These are phyloP conservation scores for Yueomyces sp. DNA, from an alignment of 1,139 yeast genomes.

Conservation along the genomic window DNA sequence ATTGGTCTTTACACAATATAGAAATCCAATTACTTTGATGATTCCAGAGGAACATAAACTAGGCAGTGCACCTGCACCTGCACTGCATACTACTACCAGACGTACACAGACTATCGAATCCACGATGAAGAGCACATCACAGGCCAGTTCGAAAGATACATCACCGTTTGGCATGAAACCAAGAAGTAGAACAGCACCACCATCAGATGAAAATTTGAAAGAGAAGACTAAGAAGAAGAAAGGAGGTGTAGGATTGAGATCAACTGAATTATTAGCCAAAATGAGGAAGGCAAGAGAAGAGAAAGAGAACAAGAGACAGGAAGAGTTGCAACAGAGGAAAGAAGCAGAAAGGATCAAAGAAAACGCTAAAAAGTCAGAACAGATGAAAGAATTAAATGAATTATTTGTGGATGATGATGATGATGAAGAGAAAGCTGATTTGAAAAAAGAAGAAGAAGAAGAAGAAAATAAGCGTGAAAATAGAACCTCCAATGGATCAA, in stretches of 20 bases:
- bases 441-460: slow-evolving; percentile 1
- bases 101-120: not conserved
- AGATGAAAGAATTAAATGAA: slow-evolving; percentile 18
- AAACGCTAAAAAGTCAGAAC: slow-evolving; percentile 17
- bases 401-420: slow-evolving; percentile 22
- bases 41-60: not conserved
- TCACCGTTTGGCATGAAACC: not conserved
- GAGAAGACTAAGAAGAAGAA: slow-evolving; percentile 5
- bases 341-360: slow-evolving; percentile 3
- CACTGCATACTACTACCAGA: not conserved
- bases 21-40: slow-evolving; percentile 11
- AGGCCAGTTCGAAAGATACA: not conserved
- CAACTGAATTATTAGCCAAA: slow-evolving; percentile 21
- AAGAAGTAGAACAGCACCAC: slow-evolving; percentile 2
- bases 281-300: slow-evolving; percentile 23
- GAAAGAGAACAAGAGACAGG: slow-evolving; percentile 20
- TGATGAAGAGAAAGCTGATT: slow-evolving; percentile 6
- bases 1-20: slow-evolving; percentile 10
- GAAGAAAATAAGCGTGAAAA: not conserved
- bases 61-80: slow-evolving; percentile 6
- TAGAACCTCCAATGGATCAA: not conserved
- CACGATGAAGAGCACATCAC: not conserved
- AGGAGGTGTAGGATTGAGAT: slow-evolving; percentile 17
- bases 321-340: slow-evolving; percentile 16
- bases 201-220: slow-evolving; percentile 1